Evolutionary conservation across 2,329 filamentous ascomycete genomes (phyloP).

Genomic region (Aspergillus sp.): DNA sequence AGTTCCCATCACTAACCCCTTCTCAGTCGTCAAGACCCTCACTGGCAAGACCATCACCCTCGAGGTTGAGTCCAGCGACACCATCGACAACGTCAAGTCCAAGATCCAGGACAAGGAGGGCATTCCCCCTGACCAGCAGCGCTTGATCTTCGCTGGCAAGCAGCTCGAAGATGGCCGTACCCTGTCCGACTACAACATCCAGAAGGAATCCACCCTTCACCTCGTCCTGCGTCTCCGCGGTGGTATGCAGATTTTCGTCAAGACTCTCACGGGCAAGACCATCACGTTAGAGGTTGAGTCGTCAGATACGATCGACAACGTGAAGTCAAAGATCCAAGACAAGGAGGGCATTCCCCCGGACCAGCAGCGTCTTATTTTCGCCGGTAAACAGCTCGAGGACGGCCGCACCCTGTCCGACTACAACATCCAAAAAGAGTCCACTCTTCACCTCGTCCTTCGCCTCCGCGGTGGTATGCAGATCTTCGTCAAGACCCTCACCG

Average conservation of each 20-base stretch:
- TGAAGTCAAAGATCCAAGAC: constrained; percentile 99
- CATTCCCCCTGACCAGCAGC: constrained; percentile 96
- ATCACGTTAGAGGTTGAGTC: constrained; percentile 99
- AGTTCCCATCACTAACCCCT: constrained; percentile 6
- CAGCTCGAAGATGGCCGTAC: constrained; percentile 98
- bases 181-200: constrained; percentile 97
- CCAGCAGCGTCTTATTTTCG: constrained; percentile 98
- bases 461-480: constrained; percentile 91
- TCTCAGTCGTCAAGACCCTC: constrained; percentile 47
- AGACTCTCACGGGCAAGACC: constrained; percentile 85
- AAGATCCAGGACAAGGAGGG: constrained; percentile 99
- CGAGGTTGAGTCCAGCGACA: constrained; percentile 97
- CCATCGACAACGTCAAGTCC: constrained; percentile 99
- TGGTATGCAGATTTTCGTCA: constrained; percentile 71
- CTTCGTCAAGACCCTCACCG: constrained; percentile 63
- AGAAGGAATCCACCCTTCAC: constrained; percentile 99
- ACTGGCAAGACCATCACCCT: constrained; percentile 99
- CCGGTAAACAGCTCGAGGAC: constrained; percentile 98
- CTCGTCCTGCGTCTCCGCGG: constrained; percentile 97
- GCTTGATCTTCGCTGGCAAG: constrained; percentile 97
- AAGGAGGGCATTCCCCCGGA: constrained; percentile 98
- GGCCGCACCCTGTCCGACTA: constrained; percentile 94
- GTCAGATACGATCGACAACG: constrained; percentile 98
- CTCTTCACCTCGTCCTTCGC: constrained; percentile 95
- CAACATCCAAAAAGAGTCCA: constrained; percentile 99